phyloP scores from a whole-genome alignment of 495 filamentous ascomycete genomes.

The Letharia columbiana region DNA sequence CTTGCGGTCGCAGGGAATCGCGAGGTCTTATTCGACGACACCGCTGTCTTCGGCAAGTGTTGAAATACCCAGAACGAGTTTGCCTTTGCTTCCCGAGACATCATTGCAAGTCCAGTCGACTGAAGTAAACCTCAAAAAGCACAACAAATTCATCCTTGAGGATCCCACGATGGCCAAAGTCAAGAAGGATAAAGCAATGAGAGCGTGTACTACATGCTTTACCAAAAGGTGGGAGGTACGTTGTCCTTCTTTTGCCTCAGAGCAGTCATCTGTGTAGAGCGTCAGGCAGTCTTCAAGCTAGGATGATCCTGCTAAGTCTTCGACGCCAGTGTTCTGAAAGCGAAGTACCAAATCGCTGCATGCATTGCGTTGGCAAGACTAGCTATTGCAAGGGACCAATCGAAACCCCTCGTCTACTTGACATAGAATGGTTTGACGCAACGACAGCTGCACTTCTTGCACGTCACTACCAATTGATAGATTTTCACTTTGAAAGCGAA shows the following conservation, averaged over 20 bases:
- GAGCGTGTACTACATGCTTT: conserved; percentile 7
- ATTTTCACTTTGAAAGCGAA: neutral
- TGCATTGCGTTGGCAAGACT: conserved; percentile 5
- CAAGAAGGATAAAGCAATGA: conserved; percentile 11
- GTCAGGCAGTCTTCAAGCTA: neutral
- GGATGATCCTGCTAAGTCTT: neutral
- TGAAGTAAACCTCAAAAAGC: neutral
- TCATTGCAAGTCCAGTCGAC: neutral
- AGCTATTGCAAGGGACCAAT: conserved; percentile 16
- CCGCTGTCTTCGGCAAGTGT: conserved; percentile 4
- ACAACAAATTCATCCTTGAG: conserved; percentile 3
- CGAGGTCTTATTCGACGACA: conserved; percentile 7
- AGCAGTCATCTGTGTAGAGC: neutral
- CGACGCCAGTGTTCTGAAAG: neutral
- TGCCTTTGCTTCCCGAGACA: neutral
- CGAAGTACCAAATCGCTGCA: conserved; percentile 5
- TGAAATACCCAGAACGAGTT: neutral
- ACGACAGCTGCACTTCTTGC: neutral
- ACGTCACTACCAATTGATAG: neutral
- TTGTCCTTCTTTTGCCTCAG: neutral
- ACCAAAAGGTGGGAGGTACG: conserved; percentile 1
- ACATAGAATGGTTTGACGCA: conserved; percentile 1
- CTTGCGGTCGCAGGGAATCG: neutral
- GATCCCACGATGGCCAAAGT: neutral
- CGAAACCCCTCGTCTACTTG: neutral